Conservation (phyloP, 306 rosid genomes). For the Cyclanthera cordifolia region DNA sequence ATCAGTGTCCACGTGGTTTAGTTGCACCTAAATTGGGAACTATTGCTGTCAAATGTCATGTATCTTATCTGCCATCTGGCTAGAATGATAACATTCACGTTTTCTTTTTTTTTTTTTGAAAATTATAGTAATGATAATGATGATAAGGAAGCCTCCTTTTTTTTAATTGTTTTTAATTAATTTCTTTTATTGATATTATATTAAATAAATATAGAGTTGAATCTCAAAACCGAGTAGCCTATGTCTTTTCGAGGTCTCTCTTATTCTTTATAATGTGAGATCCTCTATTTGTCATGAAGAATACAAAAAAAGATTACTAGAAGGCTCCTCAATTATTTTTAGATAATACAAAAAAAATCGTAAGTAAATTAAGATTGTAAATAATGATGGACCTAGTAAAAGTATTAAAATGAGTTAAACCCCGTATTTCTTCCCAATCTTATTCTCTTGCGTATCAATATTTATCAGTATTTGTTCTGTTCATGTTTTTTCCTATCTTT, state of each 20-base stretch:
- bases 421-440: not conserved
- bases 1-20: constrained; percentile 9
- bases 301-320: not conserved
- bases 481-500: too few species aligned
- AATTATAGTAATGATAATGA: not conserved
- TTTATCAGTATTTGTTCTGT: too few species aligned
- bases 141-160: not conserved
- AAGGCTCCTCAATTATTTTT: not conserved
- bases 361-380: not conserved
- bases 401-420: not conserved
- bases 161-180: too few species aligned
- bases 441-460: not conserved
- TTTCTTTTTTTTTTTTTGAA: too few species aligned
- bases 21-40: not conserved
- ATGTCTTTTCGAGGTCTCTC: too few species aligned
- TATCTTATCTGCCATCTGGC: not conserved
- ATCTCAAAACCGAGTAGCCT: too few species aligned
- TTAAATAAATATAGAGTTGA: too few species aligned
- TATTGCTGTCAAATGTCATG: not conserved
- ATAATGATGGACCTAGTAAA: not conserved
- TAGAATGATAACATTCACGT: not conserved
- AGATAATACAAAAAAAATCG: not conserved
- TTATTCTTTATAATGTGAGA: too few species aligned
- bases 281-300: not conserved
- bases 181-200: not conserved